phyloP scores from a whole-genome alignment of 2,329 filamentous ascomycete genomes.

The Sclerotinia sclerotiorum region DNA sequence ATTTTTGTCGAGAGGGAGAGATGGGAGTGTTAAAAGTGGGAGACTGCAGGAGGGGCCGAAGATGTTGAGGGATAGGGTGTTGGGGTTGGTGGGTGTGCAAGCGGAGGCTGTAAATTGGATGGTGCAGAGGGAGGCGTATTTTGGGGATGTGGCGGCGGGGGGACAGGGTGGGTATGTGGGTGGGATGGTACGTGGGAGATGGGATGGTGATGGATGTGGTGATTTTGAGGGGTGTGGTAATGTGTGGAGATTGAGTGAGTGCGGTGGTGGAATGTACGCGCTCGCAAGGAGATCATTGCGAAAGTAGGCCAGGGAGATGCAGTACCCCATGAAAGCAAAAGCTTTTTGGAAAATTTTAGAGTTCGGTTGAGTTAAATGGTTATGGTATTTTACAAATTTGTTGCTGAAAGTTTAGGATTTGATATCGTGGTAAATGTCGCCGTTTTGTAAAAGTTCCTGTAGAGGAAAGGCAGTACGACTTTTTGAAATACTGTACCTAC shows the following conservation, averaged over 20 bases:
- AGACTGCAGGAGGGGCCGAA: not conserved
- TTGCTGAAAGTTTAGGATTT: not conserved
- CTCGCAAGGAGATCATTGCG: not conserved
- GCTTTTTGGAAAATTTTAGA: not conserved
- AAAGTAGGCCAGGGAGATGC: not conserved
- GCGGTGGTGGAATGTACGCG: not conserved
- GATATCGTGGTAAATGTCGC: not conserved
- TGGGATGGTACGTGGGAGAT: not conserved
- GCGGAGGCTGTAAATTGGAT: not conserved
- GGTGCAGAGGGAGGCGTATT: not conserved
- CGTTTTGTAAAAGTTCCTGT: no score
- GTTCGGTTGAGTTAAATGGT: no score
- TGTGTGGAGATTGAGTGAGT: not conserved
- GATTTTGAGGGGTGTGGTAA: not conserved
- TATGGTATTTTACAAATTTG: not conserved
- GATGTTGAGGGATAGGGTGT: not conserved
- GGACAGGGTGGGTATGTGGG: not conserved
- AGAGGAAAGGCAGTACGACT: no score
- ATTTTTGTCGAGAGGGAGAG: not conserved
- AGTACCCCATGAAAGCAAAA: not conserved
- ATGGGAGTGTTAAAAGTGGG: not conserved
- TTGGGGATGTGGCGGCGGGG: not conserved
- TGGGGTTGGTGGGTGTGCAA: not conserved
- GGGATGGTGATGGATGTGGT: not conserved
- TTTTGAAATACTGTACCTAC: not conserved